Evolutionary conservation across 805 yeast genomes (phyloP), one percentile per base, ranked within the genome.

Genomic region (Pichia thaimueangensis): DNA sequence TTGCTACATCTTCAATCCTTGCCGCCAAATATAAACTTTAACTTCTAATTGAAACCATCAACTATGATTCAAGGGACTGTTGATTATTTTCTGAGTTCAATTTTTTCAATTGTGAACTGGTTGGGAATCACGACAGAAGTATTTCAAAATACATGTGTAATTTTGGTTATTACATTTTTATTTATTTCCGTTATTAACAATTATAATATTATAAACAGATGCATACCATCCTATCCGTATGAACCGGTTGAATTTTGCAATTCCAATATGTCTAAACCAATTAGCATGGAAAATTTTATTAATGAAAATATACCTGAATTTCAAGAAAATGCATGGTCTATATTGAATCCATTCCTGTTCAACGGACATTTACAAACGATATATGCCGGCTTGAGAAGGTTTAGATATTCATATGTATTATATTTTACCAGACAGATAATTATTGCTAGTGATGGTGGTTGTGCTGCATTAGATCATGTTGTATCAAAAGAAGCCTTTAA

Each of bases 311-410:
- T 59, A 4, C 77, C 80, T 1, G 75, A 65, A 9, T 68, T 80
- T 44, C 57, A 59, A 29, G 55, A 74, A 37, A 70, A 71, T 7
- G 57, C 77, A 30, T 69, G 68, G 51, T 71, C 81, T 51, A 63
- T 75, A 59, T 65, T 82, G 57, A 73, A 77, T 47, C 93, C 93
- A 7, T 61, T 73, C 3, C 59, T 82, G 23, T 76, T 77, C 59
- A 78, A 78, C 46, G 96, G 96, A 20, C 73, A 82, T 43, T 62
- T 86, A 22, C 96, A 89, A 61, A 87, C 96, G 2, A 56, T 82
- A 57, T 80, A 76, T 55, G 76, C 89, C 35, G 74, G 81, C 2
- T 61, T 69, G 19, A 74, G 77, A 30, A 70, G 71, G 43, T 72
- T 73, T 44, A 66, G 75, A n/a, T 64, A 66, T 32, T 60, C 61